These are phyloP conservation scores for Heimioporus sp. DNA, from an alignment of 768 basidiomycete genomes.

Conservation along the genomic window DNA sequence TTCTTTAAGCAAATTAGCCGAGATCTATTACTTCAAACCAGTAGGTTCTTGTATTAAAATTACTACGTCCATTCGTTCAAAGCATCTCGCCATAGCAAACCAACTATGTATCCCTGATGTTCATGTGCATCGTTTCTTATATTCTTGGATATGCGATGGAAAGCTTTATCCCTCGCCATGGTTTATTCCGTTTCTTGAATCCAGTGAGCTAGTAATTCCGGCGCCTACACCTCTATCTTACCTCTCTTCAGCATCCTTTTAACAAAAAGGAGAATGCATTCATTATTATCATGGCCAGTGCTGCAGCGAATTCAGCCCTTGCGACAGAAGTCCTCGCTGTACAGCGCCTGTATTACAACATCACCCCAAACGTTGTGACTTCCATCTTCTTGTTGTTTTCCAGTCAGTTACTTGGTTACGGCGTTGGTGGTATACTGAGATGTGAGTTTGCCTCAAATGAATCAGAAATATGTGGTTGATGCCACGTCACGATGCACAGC, in stretches of 20 bases:
- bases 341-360: slow-evolving; percentile 52
- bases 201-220: slow-evolving; percentile 28
- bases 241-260: slow-evolving; percentile 45
- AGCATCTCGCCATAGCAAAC: slow-evolving; percentile 41
- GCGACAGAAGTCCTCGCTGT: slow-evolving; percentile 55
- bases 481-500: slow-evolving; percentile 6
- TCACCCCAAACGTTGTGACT: slow-evolving; percentile 43
- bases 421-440: slow-evolving; percentile 53
- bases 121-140: slow-evolving; percentile 50
- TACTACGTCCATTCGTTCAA: background rate
- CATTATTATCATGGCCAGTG: slow-evolving; percentile 55
- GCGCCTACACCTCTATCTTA: background rate
- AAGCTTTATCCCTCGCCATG: slow-evolving; percentile 42
- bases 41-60: slow-evolving; percentile 21
- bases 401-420: slow-evolving; percentile 44
- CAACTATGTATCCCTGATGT: slow-evolving; percentile 49
- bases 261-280: slow-evolving; percentile 62
- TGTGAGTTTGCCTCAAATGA: slow-evolving; percentile 26
- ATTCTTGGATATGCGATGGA: slow-evolving; percentile 48
- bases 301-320: slow-evolving; percentile 52
- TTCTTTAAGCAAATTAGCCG: slow-evolving; percentile 31
- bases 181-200: slow-evolving; percentile 49
- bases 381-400: slow-evolving; percentile 44
- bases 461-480: background rate
- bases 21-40: slow-evolving; percentile 63